These are phyloP conservation scores for Penicillium sp. DNA, from an alignment of 2,329 filamentous ascomycete species.

Conservation along the genomic window DNA sequence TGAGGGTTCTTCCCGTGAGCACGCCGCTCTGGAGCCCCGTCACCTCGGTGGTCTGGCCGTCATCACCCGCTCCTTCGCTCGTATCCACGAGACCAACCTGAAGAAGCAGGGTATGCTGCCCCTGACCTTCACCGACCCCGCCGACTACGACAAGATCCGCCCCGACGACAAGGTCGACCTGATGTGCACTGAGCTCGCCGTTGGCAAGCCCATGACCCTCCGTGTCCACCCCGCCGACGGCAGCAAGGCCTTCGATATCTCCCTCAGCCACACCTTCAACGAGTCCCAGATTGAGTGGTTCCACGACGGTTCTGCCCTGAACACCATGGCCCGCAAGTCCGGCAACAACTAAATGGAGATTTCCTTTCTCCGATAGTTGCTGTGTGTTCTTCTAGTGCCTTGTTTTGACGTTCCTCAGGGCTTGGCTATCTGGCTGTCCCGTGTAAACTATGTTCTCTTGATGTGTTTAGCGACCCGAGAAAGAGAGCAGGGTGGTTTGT, in stretches of 20 bases:
- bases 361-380: not conserved
- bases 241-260: constrained; percentile 70
- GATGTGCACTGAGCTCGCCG: constrained; percentile 81
- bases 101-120: constrained; percentile 99
- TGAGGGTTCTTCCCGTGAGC: constrained; percentile 95
- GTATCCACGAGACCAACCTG: constrained; percentile 99
- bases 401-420: not conserved
- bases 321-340: constrained; percentile 88
- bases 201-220: constrained; percentile 91
- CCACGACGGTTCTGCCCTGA: constrained; percentile 94
- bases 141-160: constrained; percentile 96
- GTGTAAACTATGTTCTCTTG: constrained; percentile 32
- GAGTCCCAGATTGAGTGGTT: constrained; percentile 98
- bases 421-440: constrained; percentile 1
- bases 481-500: constrained; percentile 17
- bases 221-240: constrained; percentile 90
- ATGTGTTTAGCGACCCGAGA: constrained; percentile 30
- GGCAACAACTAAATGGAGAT: constrained; percentile 35
- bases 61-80: constrained; percentile 92
- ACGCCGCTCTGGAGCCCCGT: constrained; percentile 94
- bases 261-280: constrained; percentile 96
- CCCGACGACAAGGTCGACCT: constrained; percentile 92
- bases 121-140: constrained; percentile 89
- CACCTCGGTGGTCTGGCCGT: constrained; percentile 97
- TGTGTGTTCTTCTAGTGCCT: not conserved